Percentiles rank a stretch among this genome's conserved stretches.
These are phyloP conservation scores for Berberis vulgaris DNA, from an alignment of 164 flowering plant species.

Conservation along the genomic window DNA sequence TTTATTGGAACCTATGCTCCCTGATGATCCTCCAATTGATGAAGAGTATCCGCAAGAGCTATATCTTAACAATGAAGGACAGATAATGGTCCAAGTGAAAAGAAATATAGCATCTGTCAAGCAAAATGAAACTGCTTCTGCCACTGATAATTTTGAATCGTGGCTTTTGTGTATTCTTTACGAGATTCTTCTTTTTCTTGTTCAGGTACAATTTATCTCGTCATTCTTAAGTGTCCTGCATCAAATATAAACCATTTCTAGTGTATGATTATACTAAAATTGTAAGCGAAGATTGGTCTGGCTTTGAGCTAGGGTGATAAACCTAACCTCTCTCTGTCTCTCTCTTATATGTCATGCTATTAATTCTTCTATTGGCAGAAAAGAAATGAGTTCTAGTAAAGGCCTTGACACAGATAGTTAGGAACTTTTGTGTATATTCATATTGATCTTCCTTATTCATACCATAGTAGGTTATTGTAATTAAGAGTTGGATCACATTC, in stretches of 20 bases:
- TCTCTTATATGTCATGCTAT: too few relatives aligned
- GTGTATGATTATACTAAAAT: too few relatives aligned
- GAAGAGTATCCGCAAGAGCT: constrained; percentile 65
- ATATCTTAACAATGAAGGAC: constrained; percentile 40
- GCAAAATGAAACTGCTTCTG: constrained; percentile 33
- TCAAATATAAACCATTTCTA: not conserved
- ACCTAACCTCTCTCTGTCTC: too few relatives aligned
- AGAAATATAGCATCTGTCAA: constrained; percentile 29
- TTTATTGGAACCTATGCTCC: constrained; percentile 71
- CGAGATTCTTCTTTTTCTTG: constrained; percentile 88
- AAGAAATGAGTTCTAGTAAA: too few relatives aligned
- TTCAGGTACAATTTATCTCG: constrained; percentile 51
- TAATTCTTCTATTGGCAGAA: too few relatives aligned
- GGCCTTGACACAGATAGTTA: too few relatives aligned
- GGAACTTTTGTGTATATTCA: too few relatives aligned
- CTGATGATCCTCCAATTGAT: constrained; percentile 58
- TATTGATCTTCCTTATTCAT: too few relatives aligned
- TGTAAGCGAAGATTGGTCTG: too few relatives aligned
- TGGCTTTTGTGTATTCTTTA: constrained; percentile 84
- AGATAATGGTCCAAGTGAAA: constrained; percentile 25
- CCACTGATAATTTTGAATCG: constrained; percentile 68
- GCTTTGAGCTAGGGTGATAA: too few relatives aligned
- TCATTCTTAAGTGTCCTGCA: not conserved
- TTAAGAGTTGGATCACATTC: too few relatives aligned
- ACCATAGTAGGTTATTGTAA: too few relatives aligned